A percentile compares a stretch with the other conserved stretches of the same genome.
These are phyloP conservation scores for Populus pruinosa DNA, from an alignment of 345 rosid genomes.

Conservation along the genomic window DNA sequence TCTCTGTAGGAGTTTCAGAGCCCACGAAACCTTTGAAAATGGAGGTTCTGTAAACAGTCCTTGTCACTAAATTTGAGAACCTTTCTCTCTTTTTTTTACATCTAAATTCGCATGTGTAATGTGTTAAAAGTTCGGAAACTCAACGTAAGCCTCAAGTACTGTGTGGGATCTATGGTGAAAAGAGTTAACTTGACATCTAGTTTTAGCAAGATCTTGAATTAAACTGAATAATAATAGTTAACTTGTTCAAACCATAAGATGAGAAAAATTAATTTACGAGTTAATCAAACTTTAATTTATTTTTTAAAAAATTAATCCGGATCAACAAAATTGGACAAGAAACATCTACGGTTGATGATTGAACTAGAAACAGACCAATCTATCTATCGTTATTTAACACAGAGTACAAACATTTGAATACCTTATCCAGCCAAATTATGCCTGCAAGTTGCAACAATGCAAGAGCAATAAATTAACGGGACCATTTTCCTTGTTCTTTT, in stretches of 20 bases:
- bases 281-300: too few relatives aligned
- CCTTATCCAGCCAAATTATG: not conserved
- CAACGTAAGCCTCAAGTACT: not conserved
- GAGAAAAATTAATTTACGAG: too few relatives aligned
- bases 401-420: not conserved
- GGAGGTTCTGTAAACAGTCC: not conserved
- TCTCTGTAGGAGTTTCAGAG: not conserved
- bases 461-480: not conserved
- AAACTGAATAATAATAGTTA: too few relatives aligned
- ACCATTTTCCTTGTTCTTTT: not conserved
- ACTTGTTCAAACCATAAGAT: too few relatives aligned
- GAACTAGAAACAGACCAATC: not conserved
- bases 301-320: too few relatives aligned
- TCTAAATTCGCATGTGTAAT: not conserved
- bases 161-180: too few relatives aligned
- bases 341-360: not conserved
- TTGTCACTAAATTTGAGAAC: not conserved
- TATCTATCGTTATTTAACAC: too few relatives aligned
- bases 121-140: not conserved
- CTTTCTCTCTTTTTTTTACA: not conserved
- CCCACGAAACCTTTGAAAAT: not conserved
- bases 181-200: too few relatives aligned
- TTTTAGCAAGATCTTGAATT: too few relatives aligned
- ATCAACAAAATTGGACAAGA: too few relatives aligned
- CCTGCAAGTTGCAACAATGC: not conserved